Evolutionary conservation across 148 eudicot species (phyloP).

Genomic region (Bassia scoparia): DNA sequence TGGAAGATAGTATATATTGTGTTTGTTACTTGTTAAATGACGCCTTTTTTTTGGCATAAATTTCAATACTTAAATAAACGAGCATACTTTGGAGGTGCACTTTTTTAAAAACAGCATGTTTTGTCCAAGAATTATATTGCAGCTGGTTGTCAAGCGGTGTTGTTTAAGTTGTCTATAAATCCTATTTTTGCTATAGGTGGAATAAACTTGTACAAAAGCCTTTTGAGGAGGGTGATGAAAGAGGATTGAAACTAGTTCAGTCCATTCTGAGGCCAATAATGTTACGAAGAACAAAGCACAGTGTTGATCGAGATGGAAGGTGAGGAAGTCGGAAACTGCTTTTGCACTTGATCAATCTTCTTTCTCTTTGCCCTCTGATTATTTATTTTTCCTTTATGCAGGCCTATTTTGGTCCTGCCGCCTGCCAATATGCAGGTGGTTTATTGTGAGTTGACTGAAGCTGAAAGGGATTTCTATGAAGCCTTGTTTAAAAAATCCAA

Average conservation of each 20-base stretch:
- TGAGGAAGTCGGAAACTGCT: slow-evolving; percentile 27
- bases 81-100: background rate
- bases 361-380: background rate
- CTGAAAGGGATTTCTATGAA: slow-evolving; percentile 91
- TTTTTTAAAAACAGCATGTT: no score
- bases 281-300: slow-evolving; percentile 87
- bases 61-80: background rate
- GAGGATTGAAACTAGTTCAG: slow-evolving; percentile 85
- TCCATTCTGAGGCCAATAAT: slow-evolving; percentile 83
- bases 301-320: slow-evolving; percentile 89
- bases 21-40: background rate
- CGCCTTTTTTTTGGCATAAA: background rate
- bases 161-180: background rate
- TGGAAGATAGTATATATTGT: background rate
- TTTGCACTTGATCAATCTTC: background rate
- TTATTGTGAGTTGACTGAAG: slow-evolving; percentile 85
- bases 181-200: slow-evolving; percentile 54
- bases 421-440: slow-evolving; percentile 84
- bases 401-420: slow-evolving; percentile 94
- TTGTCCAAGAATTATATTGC: no score
- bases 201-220: slow-evolving; percentile 93
- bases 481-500: slow-evolving; percentile 90
- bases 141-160: background rate
- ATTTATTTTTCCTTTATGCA: slow-evolving; percentile 25
- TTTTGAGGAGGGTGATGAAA: slow-evolving; percentile 95